Evolutionary conservation across 805 yeast genomes (phyloP), one percentile per base, ranked within the genome.

Genomic region (Lachancea kluyveri): DNA sequence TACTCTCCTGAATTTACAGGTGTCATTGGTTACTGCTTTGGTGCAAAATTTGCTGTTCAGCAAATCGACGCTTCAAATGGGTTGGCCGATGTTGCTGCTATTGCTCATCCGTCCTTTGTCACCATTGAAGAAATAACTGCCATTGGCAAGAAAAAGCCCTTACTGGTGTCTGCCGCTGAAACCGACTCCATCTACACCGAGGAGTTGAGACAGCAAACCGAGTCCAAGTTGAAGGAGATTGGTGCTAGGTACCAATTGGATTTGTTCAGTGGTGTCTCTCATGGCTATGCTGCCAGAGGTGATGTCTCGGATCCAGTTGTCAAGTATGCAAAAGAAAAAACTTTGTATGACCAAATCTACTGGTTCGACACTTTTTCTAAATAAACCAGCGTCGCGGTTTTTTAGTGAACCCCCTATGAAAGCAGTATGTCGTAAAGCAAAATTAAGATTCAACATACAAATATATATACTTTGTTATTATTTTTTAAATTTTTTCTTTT

Each of bases 41-140:
- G 96, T 53, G 95, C 85, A 24, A 81, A 77, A 57, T 77, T 64
- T 45, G 75, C 72, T 20, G 46, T 81, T 36, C 74, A 69, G 38
- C 70, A 77, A 36, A 47, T 64, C 7, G 36, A 60, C 28, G 45
- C 54, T 4, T 45, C 49, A 2, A 36, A 30, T 6, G 70, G 70
- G 16, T 26, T 47, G 6, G 68, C 72, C 21, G 71, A 72, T 39
- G 81, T 68, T 11, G 85, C 72, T 47, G 94, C 90, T 10, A 58
- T 74, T 41, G 92, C 92, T 6, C 96, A 88, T 59, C 96, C 96
- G 5, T 79, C 94, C 3, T 69, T 79, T 39, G 77, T 83, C 10
- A 39, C 67, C 8, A 67, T 68, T 20, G 87, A 75, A 22, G 94
- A 82, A 49, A 67, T 85, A 28, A 71, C 65, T 31, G 70, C 62